phyloP scores from a whole-genome alignment of 495 filamentous ascomycete genomes.

The Podospora pseudoanserina region DNA sequence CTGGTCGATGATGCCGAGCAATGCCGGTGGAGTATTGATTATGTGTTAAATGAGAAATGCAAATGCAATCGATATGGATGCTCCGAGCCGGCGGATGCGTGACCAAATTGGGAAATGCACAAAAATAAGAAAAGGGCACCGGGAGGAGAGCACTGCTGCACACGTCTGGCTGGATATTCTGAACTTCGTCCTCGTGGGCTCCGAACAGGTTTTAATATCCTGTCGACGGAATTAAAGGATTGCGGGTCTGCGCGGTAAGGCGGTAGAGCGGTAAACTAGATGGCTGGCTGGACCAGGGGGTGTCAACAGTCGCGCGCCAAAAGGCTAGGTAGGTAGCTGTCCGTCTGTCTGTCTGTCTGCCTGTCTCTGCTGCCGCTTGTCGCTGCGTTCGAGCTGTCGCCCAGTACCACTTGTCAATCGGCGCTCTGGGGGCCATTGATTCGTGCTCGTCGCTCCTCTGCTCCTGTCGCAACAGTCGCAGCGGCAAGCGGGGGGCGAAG shows the following conservation, averaged over 20 bases:
- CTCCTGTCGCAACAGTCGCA: slow-evolving; percentile 24
- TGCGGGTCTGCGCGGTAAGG: slow-evolving; percentile 17
- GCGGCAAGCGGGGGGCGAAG: slow-evolving; percentile 36
- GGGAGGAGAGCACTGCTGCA: slow-evolving; percentile 13
- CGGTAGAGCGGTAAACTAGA: neutral
- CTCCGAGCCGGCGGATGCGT: slow-evolving; percentile 20
- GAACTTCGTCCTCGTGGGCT: slow-evolving; percentile 28
- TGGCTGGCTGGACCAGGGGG: slow-evolving; percentile 1
- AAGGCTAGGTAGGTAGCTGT: slow-evolving; percentile 3
- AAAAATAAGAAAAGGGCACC: slow-evolving; percentile 14
- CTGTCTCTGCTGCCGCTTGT: slow-evolving; percentile 18
- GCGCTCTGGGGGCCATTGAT: slow-evolving; percentile 25
- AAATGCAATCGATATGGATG: neutral
- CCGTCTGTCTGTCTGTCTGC: neutral
- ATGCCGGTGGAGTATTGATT: slow-evolving; percentile 13
- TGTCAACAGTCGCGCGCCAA: slow-evolving; percentile 33
- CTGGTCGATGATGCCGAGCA: slow-evolving; percentile 21
- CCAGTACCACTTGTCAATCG: slow-evolving; percentile 29
- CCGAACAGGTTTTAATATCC: slow-evolving; percentile 33
- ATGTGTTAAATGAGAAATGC: neutral
- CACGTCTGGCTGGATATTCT: slow-evolving; percentile 28
- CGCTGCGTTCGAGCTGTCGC: slow-evolving; percentile 37
- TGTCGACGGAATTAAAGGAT: slow-evolving; percentile 14
- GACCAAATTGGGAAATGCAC: slow-evolving; percentile 3
- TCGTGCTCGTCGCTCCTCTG: slow-evolving; percentile 25